Conservation (phyloP, 495 filamentous ascomycete genomes). For the Penicillium coprophilum region DNA sequence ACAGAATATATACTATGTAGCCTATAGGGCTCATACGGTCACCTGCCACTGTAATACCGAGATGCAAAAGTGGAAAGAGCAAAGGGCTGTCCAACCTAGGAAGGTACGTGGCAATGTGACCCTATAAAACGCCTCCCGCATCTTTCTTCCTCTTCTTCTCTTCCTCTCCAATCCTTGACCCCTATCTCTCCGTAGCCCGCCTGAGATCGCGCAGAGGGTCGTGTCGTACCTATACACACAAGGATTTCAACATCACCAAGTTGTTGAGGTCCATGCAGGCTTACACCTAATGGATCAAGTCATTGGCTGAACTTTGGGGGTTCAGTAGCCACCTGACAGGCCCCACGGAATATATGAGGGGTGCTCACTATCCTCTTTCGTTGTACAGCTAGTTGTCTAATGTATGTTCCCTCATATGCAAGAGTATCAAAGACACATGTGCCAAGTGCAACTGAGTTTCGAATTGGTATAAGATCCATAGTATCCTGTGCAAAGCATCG, state of each 20-base stretch:
- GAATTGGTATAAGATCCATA: neutral
- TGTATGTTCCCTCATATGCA: no score
- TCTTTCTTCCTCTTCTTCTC: neutral
- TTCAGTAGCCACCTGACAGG: neutral
- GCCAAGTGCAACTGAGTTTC: neutral
- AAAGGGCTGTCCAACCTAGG: neutral
- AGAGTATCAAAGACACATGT: neutral
- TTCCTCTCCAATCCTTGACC: neutral
- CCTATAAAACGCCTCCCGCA: neutral
- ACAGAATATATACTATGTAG: neutral
- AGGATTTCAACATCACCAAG: neutral
- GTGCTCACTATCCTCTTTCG: no score
- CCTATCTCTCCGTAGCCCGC: neutral
- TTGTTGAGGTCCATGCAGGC: neutral
- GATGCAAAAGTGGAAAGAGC: neutral
- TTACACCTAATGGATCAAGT: neutral
- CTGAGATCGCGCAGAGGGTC: neutral
- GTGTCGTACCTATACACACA: neutral
- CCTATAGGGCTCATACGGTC: neutral
- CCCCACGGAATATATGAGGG: neutral
- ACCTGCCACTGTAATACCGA: neutral
- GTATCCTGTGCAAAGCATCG: neutral
- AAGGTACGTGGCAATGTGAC: neutral
- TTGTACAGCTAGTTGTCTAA: no score
- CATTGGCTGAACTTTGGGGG: neutral